phyloP scores from a whole-genome alignment of 2,329 filamentous ascomycete genomes.

The Fusarium coffeatum region DNA sequence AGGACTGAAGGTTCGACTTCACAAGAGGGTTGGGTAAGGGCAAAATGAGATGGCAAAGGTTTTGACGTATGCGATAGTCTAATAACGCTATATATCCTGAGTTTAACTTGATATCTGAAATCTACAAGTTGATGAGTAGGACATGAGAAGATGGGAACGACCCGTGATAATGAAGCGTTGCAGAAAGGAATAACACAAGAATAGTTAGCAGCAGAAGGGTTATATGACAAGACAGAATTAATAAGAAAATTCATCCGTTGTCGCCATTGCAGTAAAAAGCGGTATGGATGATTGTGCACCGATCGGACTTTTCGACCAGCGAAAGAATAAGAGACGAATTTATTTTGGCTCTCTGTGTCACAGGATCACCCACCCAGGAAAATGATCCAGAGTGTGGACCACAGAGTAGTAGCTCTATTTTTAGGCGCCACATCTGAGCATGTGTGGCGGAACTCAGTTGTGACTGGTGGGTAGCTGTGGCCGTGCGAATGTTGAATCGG shows the following conservation, averaged over 20 bases:
- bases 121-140: background rate
- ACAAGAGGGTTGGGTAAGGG: background rate
- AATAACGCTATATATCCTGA: too few species aligned
- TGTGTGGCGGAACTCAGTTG: background rate
- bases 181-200: background rate
- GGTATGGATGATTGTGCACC: background rate
- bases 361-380: too few species aligned
- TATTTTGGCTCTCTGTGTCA: background rate
- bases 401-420: background rate
- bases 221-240: too few species aligned
- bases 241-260: background rate
- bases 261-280: background rate
- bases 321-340: background rate
- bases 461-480: background rate
- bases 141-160: background rate
- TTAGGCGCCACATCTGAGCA: background rate
- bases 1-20: conserved; percentile 6
- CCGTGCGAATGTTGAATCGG: too few species aligned
- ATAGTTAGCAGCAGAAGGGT: background rate
- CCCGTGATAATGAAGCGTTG: background rate
- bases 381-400: too few species aligned
- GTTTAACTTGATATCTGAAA: too few species aligned
- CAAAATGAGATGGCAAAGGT: background rate
- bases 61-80: background rate
- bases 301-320: background rate